These are phyloP conservation scores for Penicillium polonicum DNA, from an alignment of 2,329 filamentous ascomycete species.

Conservation along the genomic window DNA sequence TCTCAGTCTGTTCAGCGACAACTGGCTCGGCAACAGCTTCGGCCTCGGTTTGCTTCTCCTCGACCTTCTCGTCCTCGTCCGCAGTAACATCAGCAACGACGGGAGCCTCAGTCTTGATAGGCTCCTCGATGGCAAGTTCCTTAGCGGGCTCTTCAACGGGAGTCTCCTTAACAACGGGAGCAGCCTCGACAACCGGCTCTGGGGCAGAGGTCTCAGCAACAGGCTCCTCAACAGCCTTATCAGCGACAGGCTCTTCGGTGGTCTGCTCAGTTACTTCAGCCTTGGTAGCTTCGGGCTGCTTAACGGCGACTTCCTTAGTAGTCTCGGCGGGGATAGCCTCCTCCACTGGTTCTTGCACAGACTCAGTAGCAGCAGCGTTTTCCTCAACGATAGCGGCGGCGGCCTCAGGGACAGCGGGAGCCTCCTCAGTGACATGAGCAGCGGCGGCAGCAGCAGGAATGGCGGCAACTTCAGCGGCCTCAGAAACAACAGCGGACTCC, in stretches of 20 bases:
- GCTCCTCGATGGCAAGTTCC: slow-evolving; percentile 1
- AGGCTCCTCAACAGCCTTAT: slow-evolving; percentile 6
- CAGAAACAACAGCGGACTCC: neutral
- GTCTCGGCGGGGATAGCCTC: neutral
- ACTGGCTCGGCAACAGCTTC: slow-evolving; percentile 5
- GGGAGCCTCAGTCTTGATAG: slow-evolving; percentile 3
- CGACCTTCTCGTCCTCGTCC: slow-evolving; percentile 12
- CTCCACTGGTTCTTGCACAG: neutral
- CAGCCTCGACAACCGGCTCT: neutral
- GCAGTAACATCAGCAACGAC: slow-evolving; percentile 1
- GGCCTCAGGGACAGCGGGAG: neutral
- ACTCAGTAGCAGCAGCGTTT: neutral
- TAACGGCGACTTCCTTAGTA: neutral
- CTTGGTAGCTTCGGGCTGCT: slow-evolving; percentile 6
- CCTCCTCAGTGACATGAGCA: neutral
- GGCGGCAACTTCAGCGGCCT: no score
- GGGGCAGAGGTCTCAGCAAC: neutral
- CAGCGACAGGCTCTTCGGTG: slow-evolving; percentile 7
- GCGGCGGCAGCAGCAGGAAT: neutral
- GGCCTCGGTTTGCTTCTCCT: slow-evolving; percentile 4
- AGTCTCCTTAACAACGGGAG: slow-evolving; percentile 6
- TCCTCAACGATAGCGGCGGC: slow-evolving; percentile 1
- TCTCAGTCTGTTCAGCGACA: slow-evolving; percentile 6
- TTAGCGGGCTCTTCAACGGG: slow-evolving; percentile 5
- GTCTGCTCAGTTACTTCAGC: slow-evolving; percentile 1